Conservation (phyloP, 140 eudicot genomes). For the Erigeron philadelphicus region DNA sequence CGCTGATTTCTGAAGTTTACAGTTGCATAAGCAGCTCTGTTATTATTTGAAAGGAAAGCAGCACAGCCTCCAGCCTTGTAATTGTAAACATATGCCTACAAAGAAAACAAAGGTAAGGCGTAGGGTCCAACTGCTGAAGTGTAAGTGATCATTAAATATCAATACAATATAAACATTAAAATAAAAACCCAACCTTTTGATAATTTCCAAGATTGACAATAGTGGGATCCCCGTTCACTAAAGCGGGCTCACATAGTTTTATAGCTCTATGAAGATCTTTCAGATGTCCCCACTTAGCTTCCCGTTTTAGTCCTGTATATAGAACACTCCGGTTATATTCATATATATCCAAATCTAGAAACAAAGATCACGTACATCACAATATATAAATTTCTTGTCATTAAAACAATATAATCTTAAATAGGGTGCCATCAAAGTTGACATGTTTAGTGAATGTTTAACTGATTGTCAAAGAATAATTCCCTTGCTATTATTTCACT, state of each 20-base stretch:
- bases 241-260: constrained; percentile 50
- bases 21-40: constrained; percentile 30
- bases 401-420: not conserved
- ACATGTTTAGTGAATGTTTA: constrained; percentile 5
- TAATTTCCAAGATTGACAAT: constrained; percentile 41
- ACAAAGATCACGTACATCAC: not conserved
- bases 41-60: constrained; percentile 34
- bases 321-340: not conserved
- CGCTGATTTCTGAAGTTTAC: constrained; percentile 25
- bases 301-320: constrained; percentile 35
- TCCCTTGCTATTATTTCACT: not conserved
- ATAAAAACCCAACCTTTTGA: constrained; percentile 35
- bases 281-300: constrained; percentile 49
- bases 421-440: not conserved
- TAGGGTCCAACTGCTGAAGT: constrained; percentile 8
- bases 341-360: constrained; percentile 20
- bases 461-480: not conserved
- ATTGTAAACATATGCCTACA: constrained; percentile 36
- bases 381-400: not conserved
- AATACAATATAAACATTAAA: not conserved
- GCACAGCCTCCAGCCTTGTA: constrained; percentile 39
- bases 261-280: constrained; percentile 51
- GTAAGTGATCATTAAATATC: not conserved
- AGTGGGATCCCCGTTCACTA: constrained; percentile 39
- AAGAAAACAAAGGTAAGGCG: constrained; percentile 9